phyloP scores from a whole-genome alignment of 1,284 basidiomycete genomes.

The Ceratobasidium sp. region DNA sequence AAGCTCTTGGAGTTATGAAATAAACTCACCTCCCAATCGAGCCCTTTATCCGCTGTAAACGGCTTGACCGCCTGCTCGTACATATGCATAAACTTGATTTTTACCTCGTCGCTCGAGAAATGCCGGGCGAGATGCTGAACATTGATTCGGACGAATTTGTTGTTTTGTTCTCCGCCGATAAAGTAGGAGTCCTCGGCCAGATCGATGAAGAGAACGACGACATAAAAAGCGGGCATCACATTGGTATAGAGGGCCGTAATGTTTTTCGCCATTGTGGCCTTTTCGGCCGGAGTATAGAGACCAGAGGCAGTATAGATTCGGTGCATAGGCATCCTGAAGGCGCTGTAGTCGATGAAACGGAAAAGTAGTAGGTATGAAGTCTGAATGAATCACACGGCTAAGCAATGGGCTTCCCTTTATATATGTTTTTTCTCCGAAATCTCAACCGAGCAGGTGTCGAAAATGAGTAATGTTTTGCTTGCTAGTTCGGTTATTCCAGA shows the following conservation, averaged over 20 bases:
- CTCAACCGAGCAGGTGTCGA: no score
- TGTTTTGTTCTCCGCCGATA: conserved; percentile 18
- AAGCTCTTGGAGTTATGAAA: background rate
- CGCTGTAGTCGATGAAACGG: no score
- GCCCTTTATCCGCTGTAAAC: conserved; percentile 16
- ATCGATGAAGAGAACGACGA: conserved; percentile 20
- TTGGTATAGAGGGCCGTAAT: background rate
- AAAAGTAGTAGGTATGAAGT: no score
- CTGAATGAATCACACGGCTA: no score
- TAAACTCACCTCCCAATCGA: conserved; percentile 27
- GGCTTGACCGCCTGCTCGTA: conserved; percentile 18
- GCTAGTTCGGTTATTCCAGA: no score
- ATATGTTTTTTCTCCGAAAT: no score
- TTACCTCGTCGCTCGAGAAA: background rate
- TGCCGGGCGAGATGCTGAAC: conserved; percentile 20
- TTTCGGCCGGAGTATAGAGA: conserved; percentile 12
- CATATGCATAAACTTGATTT: conserved; percentile 1
- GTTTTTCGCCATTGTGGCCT: background rate
- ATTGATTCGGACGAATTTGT: conserved; percentile 14
- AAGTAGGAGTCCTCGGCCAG: conserved; percentile 8
- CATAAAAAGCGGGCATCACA: conserved; percentile 14
- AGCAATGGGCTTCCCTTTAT: no score
- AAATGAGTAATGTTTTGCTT: no score
- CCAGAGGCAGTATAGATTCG: conserved; percentile 24
- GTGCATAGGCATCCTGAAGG: conserved; percentile 24